Conservation (phyloP, 345 rosid species). For the Physaria fendleri region DNA sequence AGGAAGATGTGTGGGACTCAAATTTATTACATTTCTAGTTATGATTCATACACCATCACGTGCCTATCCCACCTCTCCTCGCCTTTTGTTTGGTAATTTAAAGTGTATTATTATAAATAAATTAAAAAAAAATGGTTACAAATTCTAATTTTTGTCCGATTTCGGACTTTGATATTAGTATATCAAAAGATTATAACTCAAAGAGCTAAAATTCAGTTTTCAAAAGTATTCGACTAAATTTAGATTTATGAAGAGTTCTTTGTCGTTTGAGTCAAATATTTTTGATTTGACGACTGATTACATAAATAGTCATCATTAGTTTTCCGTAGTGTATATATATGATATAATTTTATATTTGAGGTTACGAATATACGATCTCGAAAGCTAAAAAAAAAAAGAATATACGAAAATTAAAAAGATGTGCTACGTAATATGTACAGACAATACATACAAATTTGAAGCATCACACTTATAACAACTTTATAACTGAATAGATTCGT, state of each 20-base stretch:
- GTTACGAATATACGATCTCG: neutral
- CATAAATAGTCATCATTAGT: neutral
- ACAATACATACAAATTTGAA: conserved; percentile 18
- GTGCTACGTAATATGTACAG: conserved; percentile 21
- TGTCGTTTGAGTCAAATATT: neutral
- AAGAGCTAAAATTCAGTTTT: no score
- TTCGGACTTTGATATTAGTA: no score
- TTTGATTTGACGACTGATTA: neutral
- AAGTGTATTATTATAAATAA: neutral
- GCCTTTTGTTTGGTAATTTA: conserved; percentile 21
- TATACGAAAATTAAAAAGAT: neutral
- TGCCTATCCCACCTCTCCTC: conserved; percentile 7
- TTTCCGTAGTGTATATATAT: neutral
- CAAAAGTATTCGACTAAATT: no score
- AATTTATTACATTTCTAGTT: conserved; percentile 19
- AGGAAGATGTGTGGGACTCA: conserved; percentile 29
- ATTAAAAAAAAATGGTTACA: no score
- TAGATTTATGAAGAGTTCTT: neutral
- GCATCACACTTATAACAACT: conserved; percentile 31
- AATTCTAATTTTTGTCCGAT: neutral
- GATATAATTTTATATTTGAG: neutral
- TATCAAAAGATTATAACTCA: no score
- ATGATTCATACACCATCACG: conserved; percentile 14
- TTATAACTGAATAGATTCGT: conserved; percentile 32
- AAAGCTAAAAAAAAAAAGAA: no score